Evolutionary conservation across 352 stramenopile genomes (phyloP), one percentile per base, ranked within the genome.

Genomic region (Pythium sp.): DNA sequence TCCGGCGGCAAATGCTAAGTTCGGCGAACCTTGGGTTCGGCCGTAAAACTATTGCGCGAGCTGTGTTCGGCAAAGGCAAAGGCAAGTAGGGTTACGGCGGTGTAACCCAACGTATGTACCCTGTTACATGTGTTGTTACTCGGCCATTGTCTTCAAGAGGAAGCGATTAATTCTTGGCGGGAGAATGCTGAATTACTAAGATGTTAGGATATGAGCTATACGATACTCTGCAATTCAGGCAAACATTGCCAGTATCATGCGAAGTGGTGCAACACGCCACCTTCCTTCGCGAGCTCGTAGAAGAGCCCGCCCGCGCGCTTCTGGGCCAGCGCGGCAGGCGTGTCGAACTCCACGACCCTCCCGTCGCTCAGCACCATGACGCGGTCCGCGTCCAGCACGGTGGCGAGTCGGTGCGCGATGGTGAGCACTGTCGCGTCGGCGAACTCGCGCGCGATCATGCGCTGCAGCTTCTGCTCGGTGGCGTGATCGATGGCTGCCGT

Each of bases 371-470:
- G 89, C 6, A 99, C 97, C 41, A 99, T 75, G 56, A 99, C 93
- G 24, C 84, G 82, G 74, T 99, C 96, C 59, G 93, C 97, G 76
- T 99, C 96, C 62, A 99, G 97, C 67, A 99, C 94, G 24, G 97
- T 99, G 64, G 99, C 89, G 20, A 99, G 77, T 11, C 97, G 84
- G 76, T 99, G 97, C 15, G 97, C 97, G 65, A 99, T 98, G 5
- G 97, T 98, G 32, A 99, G 65, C 24, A 99, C 78, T 0, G 98
- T 99, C 46, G 90, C 97, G 34, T 90, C 65, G 20, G 70, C 65
- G 67, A 99, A 99, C 62, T 87, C 83, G 43, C 75, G 69, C 43
- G 82, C 81, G 71, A 99, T 93, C 49, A 94, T 79, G 7, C 73
- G 65, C 77, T 94, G 87, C 28, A 97, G 62, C 43, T 78, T 67